Conservation (phyloP, 164 flowering plant genomes). For the Santalum album region DNA sequence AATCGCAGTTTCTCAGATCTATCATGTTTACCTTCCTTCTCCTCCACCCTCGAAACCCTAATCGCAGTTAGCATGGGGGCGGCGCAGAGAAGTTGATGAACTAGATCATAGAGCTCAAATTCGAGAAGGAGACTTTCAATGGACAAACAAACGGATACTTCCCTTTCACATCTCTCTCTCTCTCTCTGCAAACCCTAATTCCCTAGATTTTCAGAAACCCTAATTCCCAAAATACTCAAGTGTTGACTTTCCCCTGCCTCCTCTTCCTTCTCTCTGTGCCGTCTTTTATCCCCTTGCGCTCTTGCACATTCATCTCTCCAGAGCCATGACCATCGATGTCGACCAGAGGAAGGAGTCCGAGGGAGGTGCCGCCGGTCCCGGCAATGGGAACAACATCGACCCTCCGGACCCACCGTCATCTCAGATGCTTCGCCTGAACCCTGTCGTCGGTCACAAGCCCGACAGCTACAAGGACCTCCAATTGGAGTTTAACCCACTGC, state of each 20-base stretch:
- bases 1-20: no score
- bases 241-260: no score
- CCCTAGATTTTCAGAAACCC: neutral
- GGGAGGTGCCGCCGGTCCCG: slow-evolving; percentile 13
- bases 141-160: no score
- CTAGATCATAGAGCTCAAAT: no score
- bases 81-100: no score
- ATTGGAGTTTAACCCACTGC: slow-evolving; percentile 60
- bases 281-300: neutral
- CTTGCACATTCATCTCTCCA: neutral
- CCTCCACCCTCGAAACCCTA: no score
- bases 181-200: no score
- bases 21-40: no score
- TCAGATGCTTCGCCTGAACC: slow-evolving; percentile 51
- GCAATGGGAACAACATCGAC: slow-evolving; percentile 31
- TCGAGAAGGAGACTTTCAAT: no score
- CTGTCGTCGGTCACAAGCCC: slow-evolving; percentile 61
- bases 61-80: no score
- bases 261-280: neutral
- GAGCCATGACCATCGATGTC: slow-evolving; percentile 31
- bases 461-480: slow-evolving; percentile 74
- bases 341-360: slow-evolving; percentile 24
- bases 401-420: slow-evolving; percentile 9
- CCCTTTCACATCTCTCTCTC: no score
- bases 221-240: no score